Base-by-base conservation (phyloP, 192 early-diverging fungal species). In the Mycoemilia scoparia region DNA sequence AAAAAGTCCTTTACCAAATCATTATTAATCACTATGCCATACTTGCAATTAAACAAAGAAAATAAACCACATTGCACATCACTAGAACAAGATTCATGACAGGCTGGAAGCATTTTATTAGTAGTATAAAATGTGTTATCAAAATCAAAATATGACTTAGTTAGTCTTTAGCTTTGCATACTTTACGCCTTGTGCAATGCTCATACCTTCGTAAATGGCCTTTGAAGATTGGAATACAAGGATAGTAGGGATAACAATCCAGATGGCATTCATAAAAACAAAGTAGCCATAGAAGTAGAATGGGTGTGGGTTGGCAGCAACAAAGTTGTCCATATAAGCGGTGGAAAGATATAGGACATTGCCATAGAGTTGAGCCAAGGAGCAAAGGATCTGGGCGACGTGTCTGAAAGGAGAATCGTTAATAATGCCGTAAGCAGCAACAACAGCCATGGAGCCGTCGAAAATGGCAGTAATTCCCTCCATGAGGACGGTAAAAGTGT, bases 271-370 rank as follows among this genome's bases (percentile, higher is more conserved):
- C 45, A 89, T 57, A 21, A 67, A 54, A 3, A 75, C 67, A 67
- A 96, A 91, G 70, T 96, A 96, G 35, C 79, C 69, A 65, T 74
- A 89, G 45, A 78, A 87, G 65, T 96, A 87, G 51, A 70, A 62
- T 6, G 84, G 71, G 39, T 75, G 65, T 4, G 83, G 79, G 39
- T 72, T 64, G 36, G 68, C 73, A 52, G 76, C 64, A 15, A 60
- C 60, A 26, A 62, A 70, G 13, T 73, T 74, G 52, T 85, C 71
- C 27, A 76, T 62, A 25, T 55, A 54, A 29, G 73, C 70, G 9
- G 82, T 84, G 9, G 62, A 29, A 50, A 79, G 82, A 52, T 96
- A 96, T 24, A 90, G 54, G 0, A 82, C 64, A 39, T 79, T 73
- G 23, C 83, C 82, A 51, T 84, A 86, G 17, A 91, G 39, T 49